These are phyloP conservation scores for Castanea sativa DNA, from an alignment of 306 rosid species.

Conservation along the genomic window DNA sequence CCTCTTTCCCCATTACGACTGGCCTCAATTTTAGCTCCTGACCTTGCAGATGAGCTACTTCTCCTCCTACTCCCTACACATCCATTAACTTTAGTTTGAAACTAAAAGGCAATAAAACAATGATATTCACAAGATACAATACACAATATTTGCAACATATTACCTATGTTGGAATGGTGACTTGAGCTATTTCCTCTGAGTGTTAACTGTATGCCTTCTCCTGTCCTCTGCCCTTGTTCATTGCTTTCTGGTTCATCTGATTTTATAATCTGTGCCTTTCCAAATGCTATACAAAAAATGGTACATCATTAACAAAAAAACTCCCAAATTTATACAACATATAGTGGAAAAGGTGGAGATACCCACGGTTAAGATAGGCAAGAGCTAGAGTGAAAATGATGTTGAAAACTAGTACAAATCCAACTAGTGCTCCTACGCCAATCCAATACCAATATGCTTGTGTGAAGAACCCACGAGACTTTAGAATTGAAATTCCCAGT, in stretches of 20 bases:
- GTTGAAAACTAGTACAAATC: constrained; percentile 33
- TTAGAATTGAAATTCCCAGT: constrained; percentile 29
- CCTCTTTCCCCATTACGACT: constrained; percentile 25
- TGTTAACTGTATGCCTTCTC: background rate
- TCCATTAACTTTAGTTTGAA: background rate
- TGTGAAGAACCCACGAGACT: constrained; percentile 30
- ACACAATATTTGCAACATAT: background rate
- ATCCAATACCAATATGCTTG: constrained; percentile 47
- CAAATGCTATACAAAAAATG: constrained; percentile 17
- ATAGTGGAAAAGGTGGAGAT: background rate
- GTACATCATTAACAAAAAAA: background rate
- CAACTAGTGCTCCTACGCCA: constrained; percentile 34
- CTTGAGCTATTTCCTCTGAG: background rate
- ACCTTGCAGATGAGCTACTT: background rate
- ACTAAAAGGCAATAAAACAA: background rate
- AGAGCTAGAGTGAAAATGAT: constrained; percentile 27
- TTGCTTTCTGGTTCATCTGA: constrained; percentile 20
- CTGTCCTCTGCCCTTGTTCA: background rate
- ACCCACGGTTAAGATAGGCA: constrained; percentile 34
- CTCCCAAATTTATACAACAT: background rate
- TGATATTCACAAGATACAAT: background rate
- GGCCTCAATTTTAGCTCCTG: background rate
- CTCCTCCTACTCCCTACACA: constrained; percentile 17
- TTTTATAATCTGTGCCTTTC: constrained; percentile 6
- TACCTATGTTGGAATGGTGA: background rate